Base-by-base conservation (phyloP, 106 monocot species). In the Agapanthus africanus region DNA sequence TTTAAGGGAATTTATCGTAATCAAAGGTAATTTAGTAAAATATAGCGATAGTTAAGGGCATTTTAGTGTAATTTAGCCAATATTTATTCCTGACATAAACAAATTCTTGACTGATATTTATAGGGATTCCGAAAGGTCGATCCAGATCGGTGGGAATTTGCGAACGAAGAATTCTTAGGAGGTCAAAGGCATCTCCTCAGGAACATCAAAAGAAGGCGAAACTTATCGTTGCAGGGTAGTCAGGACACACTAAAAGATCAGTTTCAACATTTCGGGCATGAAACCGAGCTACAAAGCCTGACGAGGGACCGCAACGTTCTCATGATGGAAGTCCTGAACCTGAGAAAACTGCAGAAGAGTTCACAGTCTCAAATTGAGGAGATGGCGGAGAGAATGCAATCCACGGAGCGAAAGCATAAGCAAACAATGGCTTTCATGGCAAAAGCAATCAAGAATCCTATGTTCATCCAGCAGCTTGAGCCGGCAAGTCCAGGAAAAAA, bases 101-200 rank as follows among this genome's bases (percentile, higher is more conserved):
- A 52, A 52, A 52, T 54, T n/a, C 25, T 54, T 23, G 54, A 47
- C n/a, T 54, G 21, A 1, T 35, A 4, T 61, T 35, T 57, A 68
- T 83, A 90, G 90, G 90, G 90, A 13, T 90, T 90, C 47, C 72
- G 78, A 65, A 90, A 90, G 68, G 81, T 90, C 31, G 83, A 90
- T 79, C 80, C 90, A 4, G 83, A 86, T 36, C 78, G 65, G 57
- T 90, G 87, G 87, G 84, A 91, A 28, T 82, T 82, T 14, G 84
- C 82, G 4, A 82, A 80, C 61, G 75, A 87, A 26, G 77, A 79
- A 6, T 82, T 87, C 67, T 68, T 85, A 30, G 72, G 75, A 23
- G 78, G 77, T 7, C 77, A 77, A 65, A 87, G 61, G 47, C 65
- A 87, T 65, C 80, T 82, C 7, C 78, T 91, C 4, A 87, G 76